phyloP scores from a whole-genome alignment of 2,329 filamentous ascomycete species.

The Cyclaneusma minus region DNA sequence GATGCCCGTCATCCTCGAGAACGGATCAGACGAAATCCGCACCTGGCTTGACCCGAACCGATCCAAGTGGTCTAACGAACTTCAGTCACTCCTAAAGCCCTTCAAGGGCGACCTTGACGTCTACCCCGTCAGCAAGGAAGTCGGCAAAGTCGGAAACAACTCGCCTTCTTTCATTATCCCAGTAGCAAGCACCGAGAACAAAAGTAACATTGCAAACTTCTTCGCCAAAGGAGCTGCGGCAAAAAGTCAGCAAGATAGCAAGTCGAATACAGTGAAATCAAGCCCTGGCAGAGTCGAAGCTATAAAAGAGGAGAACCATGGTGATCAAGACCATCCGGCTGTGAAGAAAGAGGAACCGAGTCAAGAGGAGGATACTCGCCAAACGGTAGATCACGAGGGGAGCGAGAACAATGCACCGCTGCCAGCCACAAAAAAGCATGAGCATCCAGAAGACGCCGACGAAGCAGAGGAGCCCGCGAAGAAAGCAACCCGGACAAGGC shows the following conservation, averaged over 20 bases:
- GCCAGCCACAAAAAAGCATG: constrained; percentile 14
- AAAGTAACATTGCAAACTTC: constrained; percentile 87
- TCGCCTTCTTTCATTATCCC: constrained; percentile 73
- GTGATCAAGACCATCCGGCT: constrained; percentile 5
- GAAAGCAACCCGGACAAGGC: constrained; percentile 11
- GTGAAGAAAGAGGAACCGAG: constrained; percentile 2
- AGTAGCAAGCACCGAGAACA: constrained; percentile 72
- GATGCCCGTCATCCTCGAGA: constrained; percentile 87
- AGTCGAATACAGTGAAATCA: constrained; percentile 1
- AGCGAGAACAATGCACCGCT: constrained; percentile 15
- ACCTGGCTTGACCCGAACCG: constrained; percentile 66
- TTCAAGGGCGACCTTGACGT: constrained; percentile 66
- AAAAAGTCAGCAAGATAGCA: constrained; percentile 5
- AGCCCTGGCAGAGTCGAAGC: constrained; percentile 2
- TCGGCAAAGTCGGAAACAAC: constrained; percentile 89
- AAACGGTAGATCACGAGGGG: constrained; percentile 11
- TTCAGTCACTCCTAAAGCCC: constrained; percentile 68
- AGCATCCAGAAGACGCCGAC: constrained; percentile 12
- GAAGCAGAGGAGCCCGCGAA: constrained; percentile 10
- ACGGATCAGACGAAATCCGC: constrained; percentile 51
- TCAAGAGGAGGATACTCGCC: constrained; percentile 10
- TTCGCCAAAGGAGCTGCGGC: constrained; percentile 45
- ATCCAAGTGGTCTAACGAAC: constrained; percentile 58
- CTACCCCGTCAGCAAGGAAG: constrained; percentile 75
- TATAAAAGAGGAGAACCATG: constrained; percentile 6